These are phyloP conservation scores for Lycium barbarum DNA, from an alignment of 257 asterid genomes.

Conservation along the genomic window DNA sequence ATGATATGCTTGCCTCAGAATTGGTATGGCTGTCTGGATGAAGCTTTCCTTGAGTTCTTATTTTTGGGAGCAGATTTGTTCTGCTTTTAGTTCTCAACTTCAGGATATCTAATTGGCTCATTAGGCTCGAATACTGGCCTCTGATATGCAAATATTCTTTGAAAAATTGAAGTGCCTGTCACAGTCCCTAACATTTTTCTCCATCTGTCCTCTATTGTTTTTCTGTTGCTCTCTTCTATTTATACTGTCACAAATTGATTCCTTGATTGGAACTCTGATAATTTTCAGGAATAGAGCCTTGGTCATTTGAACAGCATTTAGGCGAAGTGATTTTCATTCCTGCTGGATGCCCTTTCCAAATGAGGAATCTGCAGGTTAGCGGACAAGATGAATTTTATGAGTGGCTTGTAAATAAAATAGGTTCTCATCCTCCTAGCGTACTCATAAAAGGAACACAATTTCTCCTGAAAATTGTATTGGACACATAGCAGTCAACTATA, in stretches of 20 bases:
- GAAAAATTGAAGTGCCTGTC: constrained; percentile 1
- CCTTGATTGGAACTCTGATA: constrained; percentile 11
- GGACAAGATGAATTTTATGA: constrained; percentile 23
- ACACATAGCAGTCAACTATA: not conserved
- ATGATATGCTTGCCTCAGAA: constrained; percentile 4
- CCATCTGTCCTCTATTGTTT: not conserved
- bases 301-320: constrained; percentile 88
- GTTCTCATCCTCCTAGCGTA: not conserved
- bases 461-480: constrained; percentile 14
- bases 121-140: not conserved
- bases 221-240: not conserved
- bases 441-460: constrained; percentile 9
- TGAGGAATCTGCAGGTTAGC: constrained; percentile 86
- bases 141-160: constrained; percentile 3
- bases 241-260: constrained; percentile 16
- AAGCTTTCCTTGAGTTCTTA: constrained; percentile 5
- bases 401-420: not conserved
- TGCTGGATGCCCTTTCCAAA: constrained; percentile 97
- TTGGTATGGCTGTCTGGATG: not conserved
- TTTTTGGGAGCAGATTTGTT: not conserved
- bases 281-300: constrained; percentile 83
- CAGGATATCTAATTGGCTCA: not conserved
- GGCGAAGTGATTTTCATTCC: constrained; percentile 94
- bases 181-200: not conserved
- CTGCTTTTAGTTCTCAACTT: constrained; percentile 21